phyloP scores from a whole-genome alignment of 352 stramenopile species.

The Phytophthora nicotianae region DNA sequence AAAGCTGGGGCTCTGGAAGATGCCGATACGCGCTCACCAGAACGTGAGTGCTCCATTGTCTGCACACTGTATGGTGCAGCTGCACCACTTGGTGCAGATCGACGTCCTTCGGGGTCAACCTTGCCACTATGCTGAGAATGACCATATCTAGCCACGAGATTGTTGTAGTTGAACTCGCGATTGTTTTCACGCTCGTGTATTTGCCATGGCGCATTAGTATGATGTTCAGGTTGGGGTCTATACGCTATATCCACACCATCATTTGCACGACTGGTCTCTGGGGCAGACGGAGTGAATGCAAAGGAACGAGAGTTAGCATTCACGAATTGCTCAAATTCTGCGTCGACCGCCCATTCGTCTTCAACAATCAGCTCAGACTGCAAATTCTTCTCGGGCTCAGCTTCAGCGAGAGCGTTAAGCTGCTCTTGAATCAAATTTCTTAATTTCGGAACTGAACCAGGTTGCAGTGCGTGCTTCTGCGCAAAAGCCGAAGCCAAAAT shows the following conservation, averaged over 20 bases:
- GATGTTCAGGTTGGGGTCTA: conserved; percentile 4
- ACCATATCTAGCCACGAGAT: conserved; percentile 76
- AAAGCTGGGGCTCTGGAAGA: conserved; percentile 23
- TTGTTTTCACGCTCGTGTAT: conserved; percentile 49
- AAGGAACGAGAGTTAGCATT: background rate
- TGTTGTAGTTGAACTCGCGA: conserved; percentile 74
- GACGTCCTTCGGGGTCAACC: conserved; percentile 36
- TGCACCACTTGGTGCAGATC: conserved; percentile 26
- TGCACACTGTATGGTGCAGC: conserved; percentile 47
- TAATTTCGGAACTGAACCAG: conserved; percentile 60
- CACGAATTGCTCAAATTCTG: conserved; percentile 15
- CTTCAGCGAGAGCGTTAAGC: conserved; percentile 41
- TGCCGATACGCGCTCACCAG: conserved; percentile 16
- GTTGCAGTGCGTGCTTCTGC: conserved; percentile 46
- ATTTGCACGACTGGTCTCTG: background rate
- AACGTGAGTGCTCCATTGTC: conserved; percentile 36
- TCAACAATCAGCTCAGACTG: conserved; percentile 4
- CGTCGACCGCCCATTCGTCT: conserved; percentile 20
- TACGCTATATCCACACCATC: background rate
- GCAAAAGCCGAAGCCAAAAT: conserved; percentile 59
- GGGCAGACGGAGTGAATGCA: background rate
- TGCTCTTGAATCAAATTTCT: conserved; percentile 65
- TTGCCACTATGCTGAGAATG: conserved; percentile 73
- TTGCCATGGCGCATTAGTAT: conserved; percentile 1
- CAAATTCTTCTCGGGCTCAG: conserved; percentile 30